Base-by-base conservation (phyloP, 306 rosid species). In the Medicago lupulina region DNA sequence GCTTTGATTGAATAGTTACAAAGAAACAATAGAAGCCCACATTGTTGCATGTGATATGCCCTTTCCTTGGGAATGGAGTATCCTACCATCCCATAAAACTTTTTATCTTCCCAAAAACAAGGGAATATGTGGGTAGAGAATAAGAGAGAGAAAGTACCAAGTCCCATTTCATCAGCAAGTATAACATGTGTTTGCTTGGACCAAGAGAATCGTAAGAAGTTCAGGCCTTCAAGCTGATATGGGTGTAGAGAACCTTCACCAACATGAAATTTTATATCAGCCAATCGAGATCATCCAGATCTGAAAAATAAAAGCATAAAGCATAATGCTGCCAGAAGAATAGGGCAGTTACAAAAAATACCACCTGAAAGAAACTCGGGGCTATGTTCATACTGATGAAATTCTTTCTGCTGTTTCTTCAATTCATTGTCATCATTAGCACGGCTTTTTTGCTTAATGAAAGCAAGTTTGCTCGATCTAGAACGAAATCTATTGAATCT, bases 161-260 rank as follows among this genome's bases (percentile, higher is more conserved):
- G 99, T 73, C 99, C 99, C 99, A 95, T 95, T 84, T 95, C 99
- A 74, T 95, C 99, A 80, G 99, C 99, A 79, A 95, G 97, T 84
- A 95, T 92, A 54, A 95, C 99, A 74, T 95, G 99, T 70, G 97
- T 95, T 82, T 92, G 97, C 86, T 95, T 95, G 87, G 97, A 95
- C 99, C 99, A 95, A 80, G 99, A 92, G 80, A 84, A 95, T 49
- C 98, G 92, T 71, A 95, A 82, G 86, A 95, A 95, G 86, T 95
- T 95, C 89, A 95, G 84, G 75, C 99, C 99, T 85, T 95, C 99
- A 77, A 95, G 99, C 90, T 95, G 99, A 76, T 95, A 95, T 55
- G 99, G 99, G 80, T 95, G 99, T 46, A 95, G 85, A 25, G 88
- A 65, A 80, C 99, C 99, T 95, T 83, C 78, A 84, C 55, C 79